Base-by-base conservation (phyloP, 2,329 filamentous ascomycete genomes). In the Paecilomyces variotii region DNA sequence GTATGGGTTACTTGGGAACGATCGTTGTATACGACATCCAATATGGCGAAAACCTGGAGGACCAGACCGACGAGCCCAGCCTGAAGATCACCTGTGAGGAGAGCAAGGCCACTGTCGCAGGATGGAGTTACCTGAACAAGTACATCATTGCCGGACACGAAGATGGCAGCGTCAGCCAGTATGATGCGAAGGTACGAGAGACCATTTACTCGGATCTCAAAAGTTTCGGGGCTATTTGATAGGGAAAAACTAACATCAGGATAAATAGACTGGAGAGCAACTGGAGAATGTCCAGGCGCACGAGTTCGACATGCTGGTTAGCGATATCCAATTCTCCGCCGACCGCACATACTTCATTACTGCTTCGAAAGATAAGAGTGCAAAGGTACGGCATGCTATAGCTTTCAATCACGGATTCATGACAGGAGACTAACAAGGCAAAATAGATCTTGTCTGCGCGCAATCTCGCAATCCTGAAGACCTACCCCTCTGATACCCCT, bases 321-420 rank as follows among this genome's bases (percentile, higher is more conserved):
- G 90, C 69, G 94, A 99, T 76, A 84, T 99, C 61, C 94, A 99
- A 79, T 97, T 94, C 89, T 88, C 91, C 57, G 77, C 86, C 57
- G 94, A 99, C 81, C 86, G 93, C 68, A 96, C 92, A 70, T 97
- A 97, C 81, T 97, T 97, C 81, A 94, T 99, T 80, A 99, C 94
- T 60, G 88, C 94, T 59, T 94, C 89, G 72, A 97, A 97, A 82
- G 94, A 99, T 83, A 99, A 99, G 84, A 88, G 89, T 53, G 89
- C 94, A 65, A 96, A 96, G 84, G 88, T 90, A 80, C 35, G 11
- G 7, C 30, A 32, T 32, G 11, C 75, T 59, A 28, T 45, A 26
- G 25, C 54, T 27, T 3, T 60, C 51, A 52, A 34, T 14, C 28
- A 27, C 12, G 24, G 25, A 25, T 25, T 30, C 6, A 52, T 34